These are phyloP conservation scores for Mytilinidion resinicola DNA, from an alignment of 495 filamentous ascomycete genomes.

Conservation along the genomic window DNA sequence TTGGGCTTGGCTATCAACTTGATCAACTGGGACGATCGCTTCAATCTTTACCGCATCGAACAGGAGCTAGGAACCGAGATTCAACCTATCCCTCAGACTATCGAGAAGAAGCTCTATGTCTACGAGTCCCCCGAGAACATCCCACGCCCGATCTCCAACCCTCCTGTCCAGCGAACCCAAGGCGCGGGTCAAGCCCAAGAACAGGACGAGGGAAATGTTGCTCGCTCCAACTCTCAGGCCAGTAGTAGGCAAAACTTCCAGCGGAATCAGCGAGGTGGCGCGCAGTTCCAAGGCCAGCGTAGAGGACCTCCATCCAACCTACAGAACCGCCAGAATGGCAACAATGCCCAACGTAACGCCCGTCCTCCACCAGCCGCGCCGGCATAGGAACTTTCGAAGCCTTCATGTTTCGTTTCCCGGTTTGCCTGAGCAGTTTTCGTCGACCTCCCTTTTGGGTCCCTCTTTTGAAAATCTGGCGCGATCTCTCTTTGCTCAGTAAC, in stretches of 20 bases:
- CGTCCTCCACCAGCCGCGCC: slow-evolving; percentile 20
- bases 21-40: slow-evolving; percentile 98
- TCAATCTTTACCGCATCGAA: slow-evolving; percentile 98
- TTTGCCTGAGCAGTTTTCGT: slow-evolving; percentile 26
- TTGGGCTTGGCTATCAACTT: slow-evolving; percentile 96
- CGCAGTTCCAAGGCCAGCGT: slow-evolving; percentile 19
- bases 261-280: slow-evolving; percentile 17
- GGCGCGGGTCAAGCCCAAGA: neutral
- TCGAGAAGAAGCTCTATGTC: slow-evolving; percentile 97
- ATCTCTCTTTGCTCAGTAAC: slow-evolving; percentile 25
- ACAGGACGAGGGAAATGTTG: neutral
- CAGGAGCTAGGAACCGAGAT: slow-evolving; percentile 97
- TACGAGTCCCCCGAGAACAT: slow-evolving; percentile 95
- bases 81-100: slow-evolving; percentile 83
- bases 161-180: slow-evolving; percentile 13
- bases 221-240: slow-evolving; percentile 7
- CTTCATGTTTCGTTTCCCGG: neutral
- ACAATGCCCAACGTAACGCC: slow-evolving; percentile 20
- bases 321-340: slow-evolving; percentile 23
- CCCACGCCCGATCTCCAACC: slow-evolving; percentile 63
- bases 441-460: slow-evolving; percentile 6
- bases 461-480: slow-evolving; percentile 16
- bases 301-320: slow-evolving; percentile 14
- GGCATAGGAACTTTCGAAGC: slow-evolving; percentile 6
- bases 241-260: slow-evolving; percentile 18